Conservation (phyloP, 164 flowering plant genomes). For the Stephania japonica region DNA sequence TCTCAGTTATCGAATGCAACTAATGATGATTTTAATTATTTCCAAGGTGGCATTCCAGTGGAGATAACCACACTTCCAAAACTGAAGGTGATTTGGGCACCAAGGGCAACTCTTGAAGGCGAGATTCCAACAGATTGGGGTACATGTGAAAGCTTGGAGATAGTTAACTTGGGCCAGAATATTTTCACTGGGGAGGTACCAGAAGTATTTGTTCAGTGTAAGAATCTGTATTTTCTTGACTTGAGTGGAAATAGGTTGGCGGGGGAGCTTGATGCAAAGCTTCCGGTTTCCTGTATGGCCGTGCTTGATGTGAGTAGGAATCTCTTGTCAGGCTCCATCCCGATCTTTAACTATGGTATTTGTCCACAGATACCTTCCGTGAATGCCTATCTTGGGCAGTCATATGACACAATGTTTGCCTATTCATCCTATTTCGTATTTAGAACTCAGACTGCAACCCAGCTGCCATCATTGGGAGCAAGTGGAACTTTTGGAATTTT, state of each 20-base stretch:
- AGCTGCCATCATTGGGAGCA: slow-evolving; percentile 26
- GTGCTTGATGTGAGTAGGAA: slow-evolving; percentile 72
- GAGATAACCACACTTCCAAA: slow-evolving; percentile 57
- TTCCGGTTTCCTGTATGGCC: slow-evolving; percentile 62
- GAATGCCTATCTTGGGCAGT: slow-evolving; percentile 5
- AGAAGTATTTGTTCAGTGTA: slow-evolving; percentile 36
- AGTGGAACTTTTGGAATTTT: slow-evolving; percentile 30
- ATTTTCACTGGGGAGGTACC: slow-evolving; percentile 50
- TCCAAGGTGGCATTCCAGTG: slow-evolving; percentile 57
- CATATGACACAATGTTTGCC: slow-evolving; percentile 20
- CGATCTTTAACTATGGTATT: slow-evolving; percentile 27
- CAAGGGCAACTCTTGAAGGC: slow-evolving; percentile 60
- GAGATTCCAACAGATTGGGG: slow-evolving; percentile 60
- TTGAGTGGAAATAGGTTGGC: slow-evolving; percentile 52
- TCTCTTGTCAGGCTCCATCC: slow-evolving; percentile 54
- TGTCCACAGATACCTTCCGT: slow-evolving; percentile 31
- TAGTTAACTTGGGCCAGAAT: slow-evolving; percentile 69
- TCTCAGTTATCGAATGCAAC: slow-evolving; percentile 15
- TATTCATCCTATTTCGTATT: slow-evolving; percentile 43
- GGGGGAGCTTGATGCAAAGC: slow-evolving; percentile 43
- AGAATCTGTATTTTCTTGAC: slow-evolving; percentile 55
- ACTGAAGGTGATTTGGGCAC: slow-evolving; percentile 75
- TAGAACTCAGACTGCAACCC: slow-evolving; percentile 23
- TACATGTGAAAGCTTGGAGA: slow-evolving; percentile 59
- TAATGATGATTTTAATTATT: slow-evolving; percentile 61